Base-by-base conservation (phyloP, 768 basidiomycete species). In the Amanita rubescens region DNA sequence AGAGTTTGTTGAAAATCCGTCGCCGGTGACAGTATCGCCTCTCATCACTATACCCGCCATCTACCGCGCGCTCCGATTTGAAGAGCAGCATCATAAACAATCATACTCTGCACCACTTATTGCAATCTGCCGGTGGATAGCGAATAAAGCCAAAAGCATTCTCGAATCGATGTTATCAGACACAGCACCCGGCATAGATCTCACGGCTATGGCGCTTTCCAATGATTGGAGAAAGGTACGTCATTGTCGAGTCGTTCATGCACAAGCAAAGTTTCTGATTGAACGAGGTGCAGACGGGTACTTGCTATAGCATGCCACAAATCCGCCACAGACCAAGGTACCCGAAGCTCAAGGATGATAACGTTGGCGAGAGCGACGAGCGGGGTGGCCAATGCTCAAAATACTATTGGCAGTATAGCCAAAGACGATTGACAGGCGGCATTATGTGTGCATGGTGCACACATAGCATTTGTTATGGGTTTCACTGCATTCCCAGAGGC, bases 231-330 rank as follows among this genome's bases (percentile, higher is more conserved):
- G 11, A 6, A 55, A 34, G 17, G 45, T 54, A 20, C 11, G 56
- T 64, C n/a, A n/a, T n/a, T n/a, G n/a, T n/a, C n/a, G n/a, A n/a
- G n/a, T n/a, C n/a, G n/a, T n/a, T n/a, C n/a, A n/a, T n/a, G n/a
- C n/a, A n/a, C n/a, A n/a, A n/a, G n/a, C n/a, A n/a, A n/a, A n/a
- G n/a, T n/a, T n/a, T n/a, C n/a, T n/a, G 47, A 47, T 8, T 30
- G 5, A 30, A 30, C 8, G 27, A 4, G 27, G 8, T 30, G 27
- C 8, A 64, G 65, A 67, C 61, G 7, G 68, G 69, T 1, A 62
- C 59, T 17, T 65, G 56, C 45, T 72, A 71, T 42, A 56, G 63
- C 4, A 60, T 67, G 55, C 67, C 67, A 10, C 57, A 62, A 34
- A 60, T 72, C 14, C 60, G 68, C 24, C 30, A 57, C 1, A 57